Evolutionary conservation across 2,329 filamentous ascomycete genomes (phyloP).

Genomic region (Pseudogymnoascus sp.): DNA sequence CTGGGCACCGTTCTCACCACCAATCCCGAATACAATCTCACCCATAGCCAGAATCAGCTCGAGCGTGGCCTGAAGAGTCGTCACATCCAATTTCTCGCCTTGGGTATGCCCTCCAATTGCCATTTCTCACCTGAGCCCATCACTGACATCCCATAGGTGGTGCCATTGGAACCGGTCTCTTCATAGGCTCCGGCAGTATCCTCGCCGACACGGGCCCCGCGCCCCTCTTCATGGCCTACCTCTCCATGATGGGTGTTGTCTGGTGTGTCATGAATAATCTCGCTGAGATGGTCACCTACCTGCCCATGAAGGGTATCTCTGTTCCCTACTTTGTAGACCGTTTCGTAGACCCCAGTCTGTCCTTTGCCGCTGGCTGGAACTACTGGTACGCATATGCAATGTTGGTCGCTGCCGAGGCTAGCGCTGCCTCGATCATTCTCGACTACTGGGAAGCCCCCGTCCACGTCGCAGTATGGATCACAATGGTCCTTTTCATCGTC

Average conservation of each 20-base stretch:
- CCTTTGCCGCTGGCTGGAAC: constrained; percentile 18
- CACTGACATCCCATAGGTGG: constrained; percentile 29
- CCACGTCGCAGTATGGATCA: constrained; percentile 50
- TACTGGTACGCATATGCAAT: constrained; percentile 51
- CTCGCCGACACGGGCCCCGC: constrained; percentile 51
- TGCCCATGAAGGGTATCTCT: constrained; percentile 48
- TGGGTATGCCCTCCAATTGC: constrained; percentile 31
- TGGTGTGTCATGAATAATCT: constrained; percentile 47
- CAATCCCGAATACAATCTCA: constrained; percentile 31
- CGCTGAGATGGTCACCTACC: constrained; percentile 46
- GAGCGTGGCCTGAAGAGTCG: constrained; percentile 50
- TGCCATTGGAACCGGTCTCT: constrained; percentile 56
- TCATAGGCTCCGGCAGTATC: constrained; percentile 52
- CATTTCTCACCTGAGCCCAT: background rate
- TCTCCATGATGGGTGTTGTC: constrained; percentile 45
- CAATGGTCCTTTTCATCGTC: constrained; percentile 46
- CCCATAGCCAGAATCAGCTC: constrained; percentile 34
- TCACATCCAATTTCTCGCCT: constrained; percentile 52
- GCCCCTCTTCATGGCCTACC: constrained; percentile 62
- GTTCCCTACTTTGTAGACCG: constrained; percentile 48
- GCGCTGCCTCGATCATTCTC: constrained; percentile 49
- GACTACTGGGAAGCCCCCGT: constrained; percentile 50
- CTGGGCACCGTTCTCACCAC: constrained; percentile 14
- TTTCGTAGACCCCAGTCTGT: constrained; percentile 37
- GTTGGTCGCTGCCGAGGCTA: constrained; percentile 48